Evolutionary conservation across 176 grass and related monocot species (phyloP).

Genomic region (Hsuehochloa calcarea): DNA sequence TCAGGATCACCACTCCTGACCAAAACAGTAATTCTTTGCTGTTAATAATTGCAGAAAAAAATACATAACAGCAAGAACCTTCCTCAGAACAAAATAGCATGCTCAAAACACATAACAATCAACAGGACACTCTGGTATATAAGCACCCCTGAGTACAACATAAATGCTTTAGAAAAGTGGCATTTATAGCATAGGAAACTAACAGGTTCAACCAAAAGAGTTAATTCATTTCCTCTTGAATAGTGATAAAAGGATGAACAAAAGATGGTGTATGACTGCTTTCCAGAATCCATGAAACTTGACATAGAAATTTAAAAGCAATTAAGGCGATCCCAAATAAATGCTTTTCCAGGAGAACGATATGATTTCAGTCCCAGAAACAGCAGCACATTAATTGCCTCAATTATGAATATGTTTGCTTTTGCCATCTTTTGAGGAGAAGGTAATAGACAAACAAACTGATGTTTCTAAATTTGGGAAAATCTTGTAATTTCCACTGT

Average conservation of each 20-base stretch:
- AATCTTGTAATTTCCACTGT: neutral
- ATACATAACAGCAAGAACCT: neutral
- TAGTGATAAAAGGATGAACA: neutral
- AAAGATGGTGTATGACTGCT: neutral
- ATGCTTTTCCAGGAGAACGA: neutral
- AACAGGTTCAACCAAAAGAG: neutral
- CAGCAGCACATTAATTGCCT: neutral
- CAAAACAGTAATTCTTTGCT: slow-evolving; percentile 22
- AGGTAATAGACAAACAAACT: neutral
- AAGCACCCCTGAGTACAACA: neutral
- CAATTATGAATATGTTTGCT: neutral
- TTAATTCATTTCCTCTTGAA: neutral
- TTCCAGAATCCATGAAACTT: neutral
- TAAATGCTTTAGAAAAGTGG: neutral
- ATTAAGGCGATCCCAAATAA: neutral
- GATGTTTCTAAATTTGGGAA: neutral
- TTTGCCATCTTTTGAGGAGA: neutral
- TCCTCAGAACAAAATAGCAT: slow-evolving; percentile 11
- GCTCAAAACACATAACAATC: neutral
- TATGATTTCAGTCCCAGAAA: neutral
- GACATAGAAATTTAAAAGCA: slow-evolving; percentile 3
- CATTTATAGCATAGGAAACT: neutral
- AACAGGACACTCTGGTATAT: slow-evolving; percentile 1
- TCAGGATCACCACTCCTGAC: slow-evolving; percentile 55
- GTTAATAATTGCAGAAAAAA: neutral